phyloP scores from a whole-genome alignment of 768 basidiomycete species.

The Pulveroboletus sp. region DNA sequence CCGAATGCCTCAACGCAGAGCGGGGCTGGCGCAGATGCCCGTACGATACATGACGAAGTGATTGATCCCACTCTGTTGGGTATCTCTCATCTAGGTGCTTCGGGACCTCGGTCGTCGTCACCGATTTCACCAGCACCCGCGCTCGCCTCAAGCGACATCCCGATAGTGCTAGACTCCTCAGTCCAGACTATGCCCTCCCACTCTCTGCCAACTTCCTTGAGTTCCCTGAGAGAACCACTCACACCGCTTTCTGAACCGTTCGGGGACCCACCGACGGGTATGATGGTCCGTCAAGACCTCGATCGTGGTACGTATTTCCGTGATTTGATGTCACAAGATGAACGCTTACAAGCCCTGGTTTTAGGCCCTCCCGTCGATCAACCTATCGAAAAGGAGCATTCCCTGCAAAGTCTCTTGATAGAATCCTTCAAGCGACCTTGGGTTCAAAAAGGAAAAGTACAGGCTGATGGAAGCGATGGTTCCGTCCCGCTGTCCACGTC shows the following conservation, averaged over 20 bases:
- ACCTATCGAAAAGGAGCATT: conserved; percentile 1
- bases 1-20: background rate
- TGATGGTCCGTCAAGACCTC: background rate
- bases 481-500: background rate
- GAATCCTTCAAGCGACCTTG: background rate
- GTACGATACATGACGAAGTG: conserved; percentile 16
- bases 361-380: conserved; percentile 5
- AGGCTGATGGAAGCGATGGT: background rate
- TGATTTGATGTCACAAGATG: background rate
- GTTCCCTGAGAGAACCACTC: conserved; percentile 28
- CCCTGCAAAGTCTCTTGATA: background rate
- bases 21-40: background rate
- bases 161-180: conserved; percentile 4
- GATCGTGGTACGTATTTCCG: conserved; percentile 7
- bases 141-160: background rate
- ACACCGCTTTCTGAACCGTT: conserved; percentile 22
- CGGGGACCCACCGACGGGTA: conserved; percentile 4
- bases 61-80: conserved; percentile 35
- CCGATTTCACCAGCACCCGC: background rate
- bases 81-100: conserved; percentile 19
- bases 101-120: conserved; percentile 1
- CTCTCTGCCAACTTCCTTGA: conserved; percentile 32
- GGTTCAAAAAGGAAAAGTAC: conserved; percentile 19
- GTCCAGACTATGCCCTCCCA: conserved; percentile 20
- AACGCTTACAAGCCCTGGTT: conserved; percentile 4